Percentiles rank a stretch among this genome's conserved stretches.
Evolutionary conservation across 225 moss, liverwort and hornwort genomes (phyloP).

Genomic region (Lunularia cruciata): DNA sequence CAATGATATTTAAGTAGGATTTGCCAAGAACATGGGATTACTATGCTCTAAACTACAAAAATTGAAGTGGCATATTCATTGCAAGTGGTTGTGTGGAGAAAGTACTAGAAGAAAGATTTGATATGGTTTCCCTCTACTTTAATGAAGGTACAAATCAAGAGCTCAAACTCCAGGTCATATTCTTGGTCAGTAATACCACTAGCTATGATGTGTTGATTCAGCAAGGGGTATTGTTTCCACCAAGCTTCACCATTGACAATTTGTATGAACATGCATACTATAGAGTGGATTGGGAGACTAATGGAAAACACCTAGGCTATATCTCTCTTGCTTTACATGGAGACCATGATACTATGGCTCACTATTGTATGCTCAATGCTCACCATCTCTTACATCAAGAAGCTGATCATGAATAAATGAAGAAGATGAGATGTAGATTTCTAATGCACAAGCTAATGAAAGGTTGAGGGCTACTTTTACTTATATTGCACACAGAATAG

Average conservation of each 20-base stretch:
- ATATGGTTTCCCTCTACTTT: not conserved
- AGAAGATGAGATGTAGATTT: not conserved
- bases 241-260: constrained; percentile 9
- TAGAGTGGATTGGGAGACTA: not conserved
- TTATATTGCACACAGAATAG: not conserved
- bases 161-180: not conserved
- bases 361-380: too few relatives aligned
- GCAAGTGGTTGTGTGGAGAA: too few relatives aligned
- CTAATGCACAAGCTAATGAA: constrained; percentile 1
- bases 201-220: too few relatives aligned
- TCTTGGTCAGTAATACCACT: not conserved
- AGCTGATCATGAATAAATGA: constrained; percentile 2
- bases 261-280: constrained; percentile 6
- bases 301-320: not conserved
- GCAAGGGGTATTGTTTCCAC: constrained; percentile 2
- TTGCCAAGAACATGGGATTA: too few relatives aligned
- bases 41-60: not conserved
- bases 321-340: too few relatives aligned
- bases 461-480: constrained; percentile 2
- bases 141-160: too few relatives aligned
- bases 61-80: not conserved
- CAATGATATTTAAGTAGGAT: not conserved
- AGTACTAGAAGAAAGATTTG: not conserved
- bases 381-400: constrained; percentile 3
- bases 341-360: too few relatives aligned